These are phyloP conservation scores for Linnemannia zychae DNA, from an alignment of 192 early-diverging fungal species.

Conservation along the genomic window DNA sequence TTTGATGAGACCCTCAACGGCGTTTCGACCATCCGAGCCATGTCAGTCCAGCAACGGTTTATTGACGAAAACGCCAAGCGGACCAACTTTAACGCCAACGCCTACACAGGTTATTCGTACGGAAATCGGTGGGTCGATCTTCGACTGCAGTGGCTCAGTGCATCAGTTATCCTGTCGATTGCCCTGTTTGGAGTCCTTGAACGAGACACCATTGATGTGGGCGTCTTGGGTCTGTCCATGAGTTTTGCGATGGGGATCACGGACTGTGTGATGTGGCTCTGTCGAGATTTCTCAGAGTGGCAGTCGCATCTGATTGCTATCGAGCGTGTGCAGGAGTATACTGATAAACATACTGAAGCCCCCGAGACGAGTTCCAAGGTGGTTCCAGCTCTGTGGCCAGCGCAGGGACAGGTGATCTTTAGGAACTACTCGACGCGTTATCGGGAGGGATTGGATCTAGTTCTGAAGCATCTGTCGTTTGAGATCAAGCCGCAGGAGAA, in stretches of 20 bases:
- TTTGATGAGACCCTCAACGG: slow-evolving; percentile 46
- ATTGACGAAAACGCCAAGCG: slow-evolving; percentile 34
- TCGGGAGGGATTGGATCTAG: slow-evolving; percentile 79
- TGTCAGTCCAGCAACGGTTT: slow-evolving; percentile 33
- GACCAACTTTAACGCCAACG: slow-evolving; percentile 72
- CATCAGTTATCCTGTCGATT: slow-evolving; percentile 72
- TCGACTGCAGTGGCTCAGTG: slow-evolving; percentile 77
- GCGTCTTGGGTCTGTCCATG: slow-evolving; percentile 83
- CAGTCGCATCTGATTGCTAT: slow-evolving; percentile 87
- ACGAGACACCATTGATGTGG: slow-evolving; percentile 69
- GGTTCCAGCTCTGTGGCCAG: slow-evolving; percentile 73
- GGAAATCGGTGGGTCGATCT: slow-evolving; percentile 85
- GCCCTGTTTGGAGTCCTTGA: slow-evolving; percentile 70
- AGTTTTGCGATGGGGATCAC: slow-evolving; percentile 84
- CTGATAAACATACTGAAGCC: slow-evolving; percentile 82
- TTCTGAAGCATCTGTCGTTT: slow-evolving; percentile 80
- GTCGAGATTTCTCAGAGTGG: slow-evolving; percentile 78
- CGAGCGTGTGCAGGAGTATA: slow-evolving; percentile 88
- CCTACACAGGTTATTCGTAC: slow-evolving; percentile 23
- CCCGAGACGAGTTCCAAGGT: slow-evolving; percentile 59
- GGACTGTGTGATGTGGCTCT: slow-evolving; percentile 80
- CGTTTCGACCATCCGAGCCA: slow-evolving; percentile 44
- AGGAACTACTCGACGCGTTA: slow-evolving; percentile 82
- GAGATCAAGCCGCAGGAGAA: slow-evolving; percentile 73
- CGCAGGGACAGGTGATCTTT: slow-evolving; percentile 76